These are phyloP conservation scores for Termitomyces sp. DNA, from an alignment of 768 basidiomycete species.

Conservation along the genomic window DNA sequence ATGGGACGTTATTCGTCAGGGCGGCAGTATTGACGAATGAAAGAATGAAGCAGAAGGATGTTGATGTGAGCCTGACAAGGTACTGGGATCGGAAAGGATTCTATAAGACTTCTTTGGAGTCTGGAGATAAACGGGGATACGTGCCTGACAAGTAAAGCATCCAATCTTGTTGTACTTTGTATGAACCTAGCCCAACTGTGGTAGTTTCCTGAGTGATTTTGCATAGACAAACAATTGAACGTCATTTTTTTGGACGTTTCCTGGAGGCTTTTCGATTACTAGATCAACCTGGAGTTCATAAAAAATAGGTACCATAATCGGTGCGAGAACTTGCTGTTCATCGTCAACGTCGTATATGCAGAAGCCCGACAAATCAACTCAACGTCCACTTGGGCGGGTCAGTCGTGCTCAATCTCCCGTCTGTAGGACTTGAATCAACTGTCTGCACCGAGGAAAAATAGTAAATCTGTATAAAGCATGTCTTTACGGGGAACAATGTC, in stretches of 20 bases:
- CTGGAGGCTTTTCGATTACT: too few species aligned
- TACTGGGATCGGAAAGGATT: conserved; percentile 21
- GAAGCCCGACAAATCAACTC: too few species aligned
- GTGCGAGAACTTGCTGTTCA: not conserved
- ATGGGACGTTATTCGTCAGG: conserved; percentile 56
- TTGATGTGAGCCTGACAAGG: conserved; percentile 11
- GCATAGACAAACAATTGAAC: not conserved
- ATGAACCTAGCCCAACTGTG: not conserved
- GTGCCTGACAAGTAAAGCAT: not conserved
- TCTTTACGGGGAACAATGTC: too few species aligned
- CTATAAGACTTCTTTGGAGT: not conserved
- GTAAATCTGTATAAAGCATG: too few species aligned
- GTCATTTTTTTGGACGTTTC: too few species aligned
- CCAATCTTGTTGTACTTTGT: not conserved
- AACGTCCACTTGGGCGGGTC: too few species aligned
- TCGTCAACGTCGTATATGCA: too few species aligned
- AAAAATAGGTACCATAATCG: not conserved
- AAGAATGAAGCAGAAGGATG: conserved; percentile 24
- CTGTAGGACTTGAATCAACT: too few species aligned
- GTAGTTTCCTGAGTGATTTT: not conserved
- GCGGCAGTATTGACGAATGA: conserved; percentile 41
- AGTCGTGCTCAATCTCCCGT: too few species aligned
- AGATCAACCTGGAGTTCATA: too few species aligned
- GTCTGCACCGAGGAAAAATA: too few species aligned
- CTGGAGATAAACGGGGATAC: not conserved